A percentile compares a stretch with the other conserved stretches of the same genome.
Conservation (phyloP, 2,329 filamentous ascomycete genomes). For the Atkinsonella hypoxylon region DNA sequence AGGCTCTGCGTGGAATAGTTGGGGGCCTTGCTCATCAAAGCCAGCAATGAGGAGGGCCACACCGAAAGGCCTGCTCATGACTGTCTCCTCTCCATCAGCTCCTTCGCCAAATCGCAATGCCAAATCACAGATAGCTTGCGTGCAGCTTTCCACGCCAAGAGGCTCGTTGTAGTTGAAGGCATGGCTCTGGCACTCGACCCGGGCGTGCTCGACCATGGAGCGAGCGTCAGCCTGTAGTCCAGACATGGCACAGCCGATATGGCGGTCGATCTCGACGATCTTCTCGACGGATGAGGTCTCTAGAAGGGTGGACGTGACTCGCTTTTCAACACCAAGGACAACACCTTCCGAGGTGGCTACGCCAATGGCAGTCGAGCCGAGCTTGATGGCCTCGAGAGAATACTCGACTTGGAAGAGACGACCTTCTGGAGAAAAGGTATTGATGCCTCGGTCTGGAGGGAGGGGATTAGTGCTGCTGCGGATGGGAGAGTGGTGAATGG, state of each 20-base stretch:
- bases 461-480: conserved; percentile 11
- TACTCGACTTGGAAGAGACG: conserved; percentile 99
- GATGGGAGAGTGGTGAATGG: neutral
- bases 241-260: conserved; percentile 98
- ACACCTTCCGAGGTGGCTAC: conserved; percentile 93
- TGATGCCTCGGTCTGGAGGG: conserved; percentile 81
- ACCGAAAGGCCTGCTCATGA: conserved; percentile 96
- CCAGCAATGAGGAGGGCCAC: conserved; percentile 94
- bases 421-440: conserved; percentile 99
- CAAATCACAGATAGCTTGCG: conserved; percentile 95
- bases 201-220: conserved; percentile 96
- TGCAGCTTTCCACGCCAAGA: conserved; percentile 92
- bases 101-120: conserved; percentile 94
- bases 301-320: conserved; percentile 92
- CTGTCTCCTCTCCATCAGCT: conserved; percentile 93
- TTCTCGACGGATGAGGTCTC: conserved; percentile 98
- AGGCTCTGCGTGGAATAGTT: conserved; percentile 95
- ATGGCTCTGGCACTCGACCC: conserved; percentile 94
- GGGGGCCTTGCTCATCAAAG: conserved; percentile 92
- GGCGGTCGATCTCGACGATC: conserved; percentile 97
- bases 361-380: conserved; percentile 95
- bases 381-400: conserved; percentile 99
- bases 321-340: conserved; percentile 96
- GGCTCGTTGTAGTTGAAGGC: conserved; percentile 97
- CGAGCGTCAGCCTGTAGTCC: conserved; percentile 95